Percentiles rank a stretch among this genome's conserved stretches.
Evolutionary conservation across 2,329 filamentous ascomycete genomes (phyloP).

Genomic region (Zymoseptoria passerinii): DNA sequence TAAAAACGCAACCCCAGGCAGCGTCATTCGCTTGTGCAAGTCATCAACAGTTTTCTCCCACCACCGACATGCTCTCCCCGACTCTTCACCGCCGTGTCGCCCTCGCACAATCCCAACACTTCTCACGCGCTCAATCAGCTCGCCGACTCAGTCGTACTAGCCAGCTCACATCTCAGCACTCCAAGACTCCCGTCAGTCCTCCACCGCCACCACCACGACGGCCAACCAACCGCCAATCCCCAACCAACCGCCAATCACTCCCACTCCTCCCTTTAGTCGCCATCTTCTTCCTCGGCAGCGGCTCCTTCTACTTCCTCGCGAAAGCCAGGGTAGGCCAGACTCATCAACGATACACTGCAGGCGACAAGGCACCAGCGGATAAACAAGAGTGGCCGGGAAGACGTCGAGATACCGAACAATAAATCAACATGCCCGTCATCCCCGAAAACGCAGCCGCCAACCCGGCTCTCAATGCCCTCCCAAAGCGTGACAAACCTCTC

Average conservation of each 20-base stretch:
- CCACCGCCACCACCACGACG: slow-evolving; percentile 6
- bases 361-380: slow-evolving; percentile 20
- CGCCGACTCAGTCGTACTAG: not conserved
- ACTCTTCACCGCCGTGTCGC: not conserved
- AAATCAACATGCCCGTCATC: slow-evolving; percentile 32
- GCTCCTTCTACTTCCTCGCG: slow-evolving; percentile 40
- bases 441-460: slow-evolving; percentile 26
- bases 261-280: slow-evolving; percentile 39
- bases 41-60: not conserved
- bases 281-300: slow-evolving; percentile 40
- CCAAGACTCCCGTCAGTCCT: not conserved
- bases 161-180: not conserved
- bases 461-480: slow-evolving; percentile 17
- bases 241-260: slow-evolving; percentile 28
- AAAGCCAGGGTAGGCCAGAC: slow-evolving; percentile 33
- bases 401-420: not conserved
- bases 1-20: not conserved
- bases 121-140: not conserved
- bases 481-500: slow-evolving; percentile 54
- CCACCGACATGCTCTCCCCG: not conserved
- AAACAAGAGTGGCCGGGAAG: slow-evolving; percentile 24
- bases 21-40: not conserved
- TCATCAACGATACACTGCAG: slow-evolving; percentile 22
- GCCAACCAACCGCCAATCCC: slow-evolving; percentile 10
- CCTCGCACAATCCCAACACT: not conserved